Evolutionary conservation across 352 stramenopile genomes (phyloP), one percentile per base, ranked within the genome.

Genomic region (Aphanomyces stellatus): DNA sequence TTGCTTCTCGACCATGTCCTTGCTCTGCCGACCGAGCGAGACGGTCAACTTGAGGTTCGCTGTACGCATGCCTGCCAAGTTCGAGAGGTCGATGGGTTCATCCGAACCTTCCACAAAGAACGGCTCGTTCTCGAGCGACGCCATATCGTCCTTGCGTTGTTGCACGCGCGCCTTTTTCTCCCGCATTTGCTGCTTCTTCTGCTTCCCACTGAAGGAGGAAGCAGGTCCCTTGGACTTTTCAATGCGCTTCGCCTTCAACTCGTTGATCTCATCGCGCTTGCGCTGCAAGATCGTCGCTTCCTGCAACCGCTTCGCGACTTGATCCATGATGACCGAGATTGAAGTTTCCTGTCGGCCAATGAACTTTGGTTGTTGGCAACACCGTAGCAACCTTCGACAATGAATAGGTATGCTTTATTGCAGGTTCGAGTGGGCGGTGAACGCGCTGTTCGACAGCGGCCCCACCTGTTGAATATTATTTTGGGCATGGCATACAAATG

Each of bases 131-230:
- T 77, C 66, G 56, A 80, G 57, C 30, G 76, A 70, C 10, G 75
- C 80, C 25, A 76, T 76, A 48, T 90, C 76, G 19, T 88, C 80
- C 62, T 77, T 80, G 51, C 85, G 85, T 30, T 72, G 77, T 31
- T 79, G 77, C 30, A 93, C 57, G 4, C 85, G 82, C 79, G 90
- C 81, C 74, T 93, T 93, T 66, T 82, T 84, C 13, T 82, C 82
- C 25, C 85, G 85, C 48, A 93, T 72, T 71, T 93, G 85, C 66
- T 86, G 74, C 67, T 90, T 93, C 72, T 93, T 93, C 72, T 93
- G 81, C 71, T 93, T 93, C 70, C 85, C 85, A 53, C 85, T 93
- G 61, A 93, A 93, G 0, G 77, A 82, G 5, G 60, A 46, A 15
- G 60, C 60, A 19, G 60, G 60, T 0, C 73, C 82, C 65, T 87